Conservation (phyloP, 257 asterid genomes). For the Asclepias syriaca region DNA sequence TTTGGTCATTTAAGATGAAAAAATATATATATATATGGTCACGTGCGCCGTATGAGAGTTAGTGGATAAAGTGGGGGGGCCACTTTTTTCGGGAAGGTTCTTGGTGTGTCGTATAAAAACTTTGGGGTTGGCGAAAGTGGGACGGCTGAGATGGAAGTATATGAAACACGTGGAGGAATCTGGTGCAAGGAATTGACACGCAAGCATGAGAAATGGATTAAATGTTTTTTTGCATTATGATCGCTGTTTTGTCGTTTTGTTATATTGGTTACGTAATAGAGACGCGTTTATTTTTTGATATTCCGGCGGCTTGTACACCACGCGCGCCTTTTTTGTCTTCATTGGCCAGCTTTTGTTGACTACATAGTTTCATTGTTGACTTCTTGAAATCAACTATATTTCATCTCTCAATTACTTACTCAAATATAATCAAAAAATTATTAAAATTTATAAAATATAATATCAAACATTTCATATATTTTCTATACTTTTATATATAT, state of each 20-base stretch:
- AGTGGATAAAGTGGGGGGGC: slow-evolving; percentile 48
- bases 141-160: slow-evolving; percentile 36
- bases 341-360: not conserved
- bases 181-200: slow-evolving; percentile 23
- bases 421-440: too few relatives aligned
- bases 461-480: too few relatives aligned
- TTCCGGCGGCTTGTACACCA: slow-evolving; percentile 39
- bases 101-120: slow-evolving; percentile 1
- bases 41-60: slow-evolving; percentile 19
- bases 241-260: slow-evolving; percentile 30
- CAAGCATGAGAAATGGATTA: slow-evolving; percentile 38
- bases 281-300: slow-evolving; percentile 20
- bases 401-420: too few relatives aligned
- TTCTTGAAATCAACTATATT: not conserved
- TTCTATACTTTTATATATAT: too few relatives aligned
- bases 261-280: not conserved
- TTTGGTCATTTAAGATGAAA: not conserved
- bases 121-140: slow-evolving; percentile 16
- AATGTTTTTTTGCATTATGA: slow-evolving; percentile 31
- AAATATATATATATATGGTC: not conserved
- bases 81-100: slow-evolving; percentile 38
- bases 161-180: slow-evolving; percentile 45
- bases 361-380: not conserved
- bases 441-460: too few relatives aligned
- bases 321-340: slow-evolving; percentile 26